These are phyloP conservation scores for Pseudogymnoascus sp. DNA, from an alignment of 2,329 filamentous ascomycete species.

Conservation along the genomic window DNA sequence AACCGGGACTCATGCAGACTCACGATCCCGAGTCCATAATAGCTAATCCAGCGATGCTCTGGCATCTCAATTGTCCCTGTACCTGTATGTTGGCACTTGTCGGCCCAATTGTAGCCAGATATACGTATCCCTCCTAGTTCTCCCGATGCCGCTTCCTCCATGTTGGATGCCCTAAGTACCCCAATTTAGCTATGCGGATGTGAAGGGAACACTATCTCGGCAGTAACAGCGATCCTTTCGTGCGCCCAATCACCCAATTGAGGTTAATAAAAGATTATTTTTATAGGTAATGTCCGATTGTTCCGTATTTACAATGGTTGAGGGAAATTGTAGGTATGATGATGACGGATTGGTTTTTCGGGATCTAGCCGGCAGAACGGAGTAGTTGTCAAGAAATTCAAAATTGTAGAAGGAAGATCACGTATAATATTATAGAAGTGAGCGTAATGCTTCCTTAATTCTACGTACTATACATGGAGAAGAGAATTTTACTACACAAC, in stretches of 20 bases:
- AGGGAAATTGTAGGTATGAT: neutral
- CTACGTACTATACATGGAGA: slow-evolving; percentile 8
- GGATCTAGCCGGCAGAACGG: neutral
- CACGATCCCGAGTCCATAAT: neutral
- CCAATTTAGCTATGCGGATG: slow-evolving; percentile 3
- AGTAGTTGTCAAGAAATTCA: neutral
- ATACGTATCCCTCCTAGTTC: slow-evolving; percentile 5
- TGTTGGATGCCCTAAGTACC: slow-evolving; percentile 7
- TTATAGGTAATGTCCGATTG: neutral
- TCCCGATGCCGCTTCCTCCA: slow-evolving; percentile 3
- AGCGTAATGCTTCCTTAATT: slow-evolving; percentile 8
- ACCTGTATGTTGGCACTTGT: neutral
- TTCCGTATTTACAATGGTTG: neutral
- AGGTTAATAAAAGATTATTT: neutral
- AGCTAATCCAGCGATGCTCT: neutral
- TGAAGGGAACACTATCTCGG: neutral
- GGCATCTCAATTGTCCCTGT: neutral
- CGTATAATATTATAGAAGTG: slow-evolving; percentile 9
- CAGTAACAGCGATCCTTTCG: slow-evolving; percentile 2
- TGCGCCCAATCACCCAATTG: slow-evolving; percentile 6
- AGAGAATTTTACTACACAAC: slow-evolving; percentile 9
- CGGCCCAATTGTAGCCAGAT: slow-evolving; percentile 5
- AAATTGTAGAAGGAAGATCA: slow-evolving; percentile 6
- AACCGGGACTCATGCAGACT: slow-evolving; percentile 5
- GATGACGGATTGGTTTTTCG: neutral